Evolutionary conservation across 306 rosid species (phyloP), one percentile per base, ranked within the genome.

Genomic region (Vigna trinervia): DNA sequence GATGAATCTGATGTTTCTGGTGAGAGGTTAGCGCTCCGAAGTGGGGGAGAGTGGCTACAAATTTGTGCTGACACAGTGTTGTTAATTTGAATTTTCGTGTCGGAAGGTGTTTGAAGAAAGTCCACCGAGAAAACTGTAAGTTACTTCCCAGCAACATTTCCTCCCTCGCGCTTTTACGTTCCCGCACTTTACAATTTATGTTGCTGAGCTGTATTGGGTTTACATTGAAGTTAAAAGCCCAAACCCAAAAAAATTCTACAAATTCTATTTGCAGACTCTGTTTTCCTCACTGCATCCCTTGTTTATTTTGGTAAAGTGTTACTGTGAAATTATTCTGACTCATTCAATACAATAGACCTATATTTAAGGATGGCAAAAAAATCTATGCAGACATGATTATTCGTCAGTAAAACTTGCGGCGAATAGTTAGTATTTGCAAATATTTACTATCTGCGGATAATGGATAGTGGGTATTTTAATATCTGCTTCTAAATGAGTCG

Each of bases 41-140:
- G 78, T 83, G 80, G 48, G 89, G 78, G 41, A 80, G 66, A 41
- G 84, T 75, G 51, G 81, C 8, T 5, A 65, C 43, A 84, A 80
- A 26, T 60, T 74, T 80, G 83, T 30, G 36, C 2, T 81, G 90
- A 65, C 15, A 71, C 73, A 79, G 58, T 13, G 87, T 28, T 11
- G 77, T 20, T 6, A 54, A 75, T 19, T 77, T 92, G 12, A 61
- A 14, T 61, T 61, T 61, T 11, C 62, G 39, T 3, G 74, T 41
- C 51, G 88, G 79, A 81, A 90, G 84, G 88, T 90, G 97, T 86
- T 95, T 89, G 97, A 88, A 56, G 82, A 79, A 90, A 89, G 88
- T 92, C 90, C 90, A 73, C 20, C 81, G 6, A 71, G 92, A 85
- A 65, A 88, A 79, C 11, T 81, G 83, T 30, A 76, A 56, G 67